phyloP scores from a whole-genome alignment of 305 asterid genomes.

The Rubia tinctorum region DNA sequence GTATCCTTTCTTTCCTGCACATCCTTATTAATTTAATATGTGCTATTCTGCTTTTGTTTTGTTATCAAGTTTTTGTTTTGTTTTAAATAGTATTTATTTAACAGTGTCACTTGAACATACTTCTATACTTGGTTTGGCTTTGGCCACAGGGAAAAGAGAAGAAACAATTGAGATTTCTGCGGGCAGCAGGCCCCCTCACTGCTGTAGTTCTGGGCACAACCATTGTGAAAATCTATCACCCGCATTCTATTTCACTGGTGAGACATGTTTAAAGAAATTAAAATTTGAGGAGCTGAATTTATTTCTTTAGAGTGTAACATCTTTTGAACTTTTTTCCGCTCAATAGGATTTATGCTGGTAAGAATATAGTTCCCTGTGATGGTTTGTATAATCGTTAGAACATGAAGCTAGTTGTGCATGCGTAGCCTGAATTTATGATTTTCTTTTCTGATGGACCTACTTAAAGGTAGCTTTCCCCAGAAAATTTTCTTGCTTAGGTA shows the following conservation, averaged over 20 bases:
- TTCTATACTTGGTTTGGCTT: conserved; percentile 20
- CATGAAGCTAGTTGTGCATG: not conserved
- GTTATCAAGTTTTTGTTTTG: not conserved
- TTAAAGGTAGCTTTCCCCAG: no score
- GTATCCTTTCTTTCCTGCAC: conserved; percentile 36
- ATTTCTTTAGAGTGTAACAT: conserved; percentile 12
- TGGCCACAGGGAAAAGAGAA: conserved; percentile 68
- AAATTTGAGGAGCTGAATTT: conserved; percentile 12
- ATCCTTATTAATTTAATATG: not conserved
- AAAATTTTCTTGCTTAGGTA: no score
- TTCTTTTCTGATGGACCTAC: no score
- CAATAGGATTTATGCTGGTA: not conserved
- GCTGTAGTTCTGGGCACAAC: conserved; percentile 86
- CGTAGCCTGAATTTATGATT: no score
- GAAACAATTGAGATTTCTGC: conserved; percentile 63
- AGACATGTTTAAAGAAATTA: conserved; percentile 34
- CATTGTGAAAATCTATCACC: conserved; percentile 67
- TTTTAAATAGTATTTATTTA: not conserved
- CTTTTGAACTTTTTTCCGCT: conserved; percentile 15
- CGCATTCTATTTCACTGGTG: conserved; percentile 90
- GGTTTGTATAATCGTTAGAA: not conserved
- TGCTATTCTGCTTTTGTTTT: not conserved
- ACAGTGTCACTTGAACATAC: conserved; percentile 3
- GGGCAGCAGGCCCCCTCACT: conserved; percentile 97
- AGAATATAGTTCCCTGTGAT: not conserved